Evolutionary conservation across 2,329 filamentous ascomycete genomes (phyloP).

Genomic region (Curvularia eragrostidis): DNA sequence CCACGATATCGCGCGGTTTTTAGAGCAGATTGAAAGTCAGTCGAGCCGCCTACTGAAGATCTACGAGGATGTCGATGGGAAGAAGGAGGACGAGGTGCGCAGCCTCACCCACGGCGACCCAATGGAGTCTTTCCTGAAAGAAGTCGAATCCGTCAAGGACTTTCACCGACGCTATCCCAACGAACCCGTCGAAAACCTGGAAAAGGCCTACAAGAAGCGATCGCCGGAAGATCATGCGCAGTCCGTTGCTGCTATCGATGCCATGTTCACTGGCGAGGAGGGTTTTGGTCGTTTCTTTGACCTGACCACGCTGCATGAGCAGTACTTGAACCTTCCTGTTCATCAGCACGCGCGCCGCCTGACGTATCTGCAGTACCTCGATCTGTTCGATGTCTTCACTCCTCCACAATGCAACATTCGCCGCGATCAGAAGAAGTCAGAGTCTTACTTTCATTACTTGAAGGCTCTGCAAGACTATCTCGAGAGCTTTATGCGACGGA

Average conservation of each 20-base stretch:
- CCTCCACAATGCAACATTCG: constrained; percentile 76
- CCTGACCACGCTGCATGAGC: constrained; percentile 80
- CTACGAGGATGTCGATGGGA: constrained; percentile 79
- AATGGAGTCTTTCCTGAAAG: constrained; percentile 89
- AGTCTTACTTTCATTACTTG: constrained; percentile 91
- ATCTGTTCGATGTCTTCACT: constrained; percentile 86
- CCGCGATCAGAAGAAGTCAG: constrained; percentile 83
- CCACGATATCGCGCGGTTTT: constrained; percentile 86
- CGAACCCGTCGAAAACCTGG: constrained; percentile 92
- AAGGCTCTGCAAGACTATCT: constrained; percentile 81
- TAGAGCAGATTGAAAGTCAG: constrained; percentile 86
- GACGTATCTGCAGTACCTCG: constrained; percentile 91
- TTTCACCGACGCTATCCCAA: constrained; percentile 93
- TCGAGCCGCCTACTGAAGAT: constrained; percentile 80
- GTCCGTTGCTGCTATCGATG: constrained; percentile 74
- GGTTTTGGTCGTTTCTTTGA: constrained; percentile 93
- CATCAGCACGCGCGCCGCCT: constrained; percentile 72
- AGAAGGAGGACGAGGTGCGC: constrained; percentile 80
- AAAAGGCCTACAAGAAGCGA: constrained; percentile 83
- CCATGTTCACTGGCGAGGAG: constrained; percentile 95
- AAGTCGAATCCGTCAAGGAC: constrained; percentile 79
- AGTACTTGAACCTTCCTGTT: constrained; percentile 86
- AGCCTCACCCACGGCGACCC: constrained; percentile 83
- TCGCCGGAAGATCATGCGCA: constrained; percentile 68
- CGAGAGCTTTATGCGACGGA: constrained; percentile 85